Evolutionary conservation across 2,329 filamentous ascomycete species (phyloP), one percentile per base, ranked within the genome.

Genomic region (Ustilaginoidea virens): DNA sequence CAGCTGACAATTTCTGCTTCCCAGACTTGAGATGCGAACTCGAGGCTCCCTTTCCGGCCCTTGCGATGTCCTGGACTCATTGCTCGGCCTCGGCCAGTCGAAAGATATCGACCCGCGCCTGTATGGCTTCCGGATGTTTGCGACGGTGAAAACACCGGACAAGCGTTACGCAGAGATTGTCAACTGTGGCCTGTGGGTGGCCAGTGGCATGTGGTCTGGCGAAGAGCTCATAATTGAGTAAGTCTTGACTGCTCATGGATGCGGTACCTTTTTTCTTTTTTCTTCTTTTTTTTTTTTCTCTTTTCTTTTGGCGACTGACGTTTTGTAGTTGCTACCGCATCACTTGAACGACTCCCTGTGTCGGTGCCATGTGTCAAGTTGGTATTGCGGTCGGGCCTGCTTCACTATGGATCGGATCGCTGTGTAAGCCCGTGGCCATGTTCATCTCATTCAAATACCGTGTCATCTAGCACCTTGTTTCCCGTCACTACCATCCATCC

Each of bases 121-220:
- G 31, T 65, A 65, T 37, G 58, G 56, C 33, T 64, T 64, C 37
- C 55, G 60, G 35, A 49, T 64, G 39, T 62, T 61, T 33, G 54
- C 60, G 33, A 60, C 58, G 12, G 58, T 65, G 48, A 61, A 63
- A 42, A 63, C 61, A 14, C 49, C 57, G 3, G 61, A 65, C 43
- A 55, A 59, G 40, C 52, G 61, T 17, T 65, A 65, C 37, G 51
- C 51, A 27, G 57, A 61, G 31, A 55, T 55, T 32, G 52, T 65
- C 15, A 65, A 65, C 41, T 61, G 56, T 40, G 60, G 58, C 5
- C 48, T 64, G 29, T 64, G 60, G 60, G 52, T 64, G 26, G 60
- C 59, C 5, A 61, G 58, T 41, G 60, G 60, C 27, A 57, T 61
- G 41, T 59, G 57, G 48, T 56, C 52, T 31, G 54, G 48, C 30